Percentiles rank a stretch among this genome's conserved stretches.
These are phyloP conservation scores for Prunus kanzakura DNA, from an alignment of 306 rosid genomes.

Conservation along the genomic window DNA sequence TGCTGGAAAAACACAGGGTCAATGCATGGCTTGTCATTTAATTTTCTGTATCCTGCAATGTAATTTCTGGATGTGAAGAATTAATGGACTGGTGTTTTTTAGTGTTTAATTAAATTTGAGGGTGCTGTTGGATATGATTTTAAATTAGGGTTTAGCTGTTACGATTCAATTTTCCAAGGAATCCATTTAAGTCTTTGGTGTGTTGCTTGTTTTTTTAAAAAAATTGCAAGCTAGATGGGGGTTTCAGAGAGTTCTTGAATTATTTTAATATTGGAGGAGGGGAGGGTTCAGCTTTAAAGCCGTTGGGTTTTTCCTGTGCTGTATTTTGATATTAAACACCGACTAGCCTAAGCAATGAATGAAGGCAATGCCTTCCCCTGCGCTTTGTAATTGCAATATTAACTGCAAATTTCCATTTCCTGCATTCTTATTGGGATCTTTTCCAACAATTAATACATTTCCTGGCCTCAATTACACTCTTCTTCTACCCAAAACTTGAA, in stretches of 20 bases:
- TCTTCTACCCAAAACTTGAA: conserved; percentile 67
- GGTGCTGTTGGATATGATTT: conserved; percentile 32
- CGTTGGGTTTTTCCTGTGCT: conserved; percentile 29
- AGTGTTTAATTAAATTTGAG: conserved; percentile 32
- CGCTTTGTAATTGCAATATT: conserved; percentile 57
- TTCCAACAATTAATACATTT: conserved; percentile 72
- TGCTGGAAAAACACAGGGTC: conserved; percentile 4
- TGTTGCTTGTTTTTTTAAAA: conserved; percentile 2
- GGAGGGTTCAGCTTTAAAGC: conserved; percentile 50
- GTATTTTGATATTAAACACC: conserved; percentile 45
- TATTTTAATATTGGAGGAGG: conserved; percentile 5
- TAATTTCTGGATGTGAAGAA: conserved; percentile 16
- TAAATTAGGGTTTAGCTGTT: conserved; percentile 37
- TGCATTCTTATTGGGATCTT: conserved; percentile 66
- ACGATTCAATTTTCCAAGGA: conserved; percentile 34
- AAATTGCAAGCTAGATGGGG: conserved; percentile 26
- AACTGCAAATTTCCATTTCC: conserved; percentile 75
- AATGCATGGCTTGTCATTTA: conserved; percentile 2
- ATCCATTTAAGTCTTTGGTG: conserved; percentile 33
- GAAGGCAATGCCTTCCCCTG: conserved; percentile 53
- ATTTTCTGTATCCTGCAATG: conserved; percentile 5
- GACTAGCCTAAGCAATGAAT: conserved; percentile 67
- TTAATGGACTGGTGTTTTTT: conserved; percentile 22
- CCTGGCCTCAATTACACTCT: conserved; percentile 79
- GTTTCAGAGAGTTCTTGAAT: conserved; percentile 19